These are phyloP conservation scores for Bacidia rubella DNA, from an alignment of 495 filamentous ascomycete genomes.

Conservation along the genomic window DNA sequence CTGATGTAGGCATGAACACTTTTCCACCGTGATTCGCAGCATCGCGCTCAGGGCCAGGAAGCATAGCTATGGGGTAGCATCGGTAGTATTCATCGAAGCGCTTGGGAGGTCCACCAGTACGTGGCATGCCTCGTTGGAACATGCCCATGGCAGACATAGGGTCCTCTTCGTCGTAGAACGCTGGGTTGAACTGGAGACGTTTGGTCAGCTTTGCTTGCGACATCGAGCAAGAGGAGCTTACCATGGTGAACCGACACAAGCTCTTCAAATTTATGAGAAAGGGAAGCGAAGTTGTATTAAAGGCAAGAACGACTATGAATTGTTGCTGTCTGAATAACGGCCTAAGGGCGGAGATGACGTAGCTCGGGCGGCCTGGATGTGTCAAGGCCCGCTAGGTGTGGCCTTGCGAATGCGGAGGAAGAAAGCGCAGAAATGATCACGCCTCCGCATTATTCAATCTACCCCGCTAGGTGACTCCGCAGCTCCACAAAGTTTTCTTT, in stretches of 20 bases:
- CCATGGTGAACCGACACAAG: neutral
- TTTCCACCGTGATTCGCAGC: constrained; percentile 94
- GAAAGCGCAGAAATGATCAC: neutral
- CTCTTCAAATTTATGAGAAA: neutral
- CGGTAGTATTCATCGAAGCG: constrained; percentile 97
- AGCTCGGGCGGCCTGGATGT: too few relatives aligned
- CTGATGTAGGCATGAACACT: constrained; percentile 88
- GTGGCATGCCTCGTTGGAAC: constrained; percentile 27
- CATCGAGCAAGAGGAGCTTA: neutral
- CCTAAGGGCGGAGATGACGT: neutral
- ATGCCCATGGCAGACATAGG: constrained; percentile 40
- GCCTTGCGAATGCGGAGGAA: too few relatives aligned
- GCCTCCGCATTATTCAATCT: too few relatives aligned
- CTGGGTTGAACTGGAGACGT: constrained; percentile 34
- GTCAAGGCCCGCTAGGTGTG: too few relatives aligned
- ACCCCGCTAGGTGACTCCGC: too few relatives aligned
- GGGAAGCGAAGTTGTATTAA: neutral
- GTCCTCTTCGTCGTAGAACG: constrained; percentile 44
- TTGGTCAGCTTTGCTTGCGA: too few relatives aligned
- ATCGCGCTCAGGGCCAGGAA: constrained; percentile 81
- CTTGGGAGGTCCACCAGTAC: constrained; percentile 25
- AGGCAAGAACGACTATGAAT: neutral
- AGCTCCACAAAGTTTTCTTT: too few relatives aligned
- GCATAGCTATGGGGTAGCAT: constrained; percentile 87
- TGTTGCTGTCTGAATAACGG: too few relatives aligned